Percentiles rank a stretch among this genome's conserved stretches.
Evolutionary conservation across 805 yeast genomes (phyloP).

Genomic region (Ogataea polymorpha): DNA sequence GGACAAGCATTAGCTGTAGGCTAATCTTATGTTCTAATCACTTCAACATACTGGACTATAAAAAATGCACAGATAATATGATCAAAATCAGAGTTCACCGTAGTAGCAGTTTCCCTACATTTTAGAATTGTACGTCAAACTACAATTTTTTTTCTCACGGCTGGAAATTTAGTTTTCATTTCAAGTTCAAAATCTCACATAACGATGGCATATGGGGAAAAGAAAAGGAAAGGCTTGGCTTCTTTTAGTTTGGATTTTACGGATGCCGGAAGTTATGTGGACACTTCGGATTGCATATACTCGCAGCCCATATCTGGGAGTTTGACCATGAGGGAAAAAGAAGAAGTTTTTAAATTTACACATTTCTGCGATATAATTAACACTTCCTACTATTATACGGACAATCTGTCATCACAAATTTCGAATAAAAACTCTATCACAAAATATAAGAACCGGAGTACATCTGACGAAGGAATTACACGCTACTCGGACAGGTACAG

Average conservation of each 20-base stretch:
- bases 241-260: conserved; percentile 75
- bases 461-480: conserved; percentile 63
- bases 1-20: too few relatives aligned
- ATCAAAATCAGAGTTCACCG: too few relatives aligned
- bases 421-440: background rate
- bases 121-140: too few relatives aligned
- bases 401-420: conserved; percentile 27
- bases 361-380: conserved; percentile 50
- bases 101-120: too few relatives aligned
- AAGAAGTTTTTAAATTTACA: conserved; percentile 52
- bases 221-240: conserved; percentile 42
- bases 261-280: conserved; percentile 47
- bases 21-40: too few relatives aligned
- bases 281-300: conserved; percentile 34
- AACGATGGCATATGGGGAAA: conserved; percentile 55
- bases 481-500: conserved; percentile 67
- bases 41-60: too few relatives aligned
- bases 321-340: conserved; percentile 47
- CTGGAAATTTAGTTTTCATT: background rate
- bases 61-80: too few relatives aligned
- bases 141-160: too few relatives aligned
- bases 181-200: background rate
- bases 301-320: conserved; percentile 66
- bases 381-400: conserved; percentile 64
- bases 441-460: background rate